Percentiles rank a stretch among this genome's conserved stretches.
phyloP scores from a whole-genome alignment of 176 grass and related monocot genomes.

The Elaeis guineensis region DNA sequence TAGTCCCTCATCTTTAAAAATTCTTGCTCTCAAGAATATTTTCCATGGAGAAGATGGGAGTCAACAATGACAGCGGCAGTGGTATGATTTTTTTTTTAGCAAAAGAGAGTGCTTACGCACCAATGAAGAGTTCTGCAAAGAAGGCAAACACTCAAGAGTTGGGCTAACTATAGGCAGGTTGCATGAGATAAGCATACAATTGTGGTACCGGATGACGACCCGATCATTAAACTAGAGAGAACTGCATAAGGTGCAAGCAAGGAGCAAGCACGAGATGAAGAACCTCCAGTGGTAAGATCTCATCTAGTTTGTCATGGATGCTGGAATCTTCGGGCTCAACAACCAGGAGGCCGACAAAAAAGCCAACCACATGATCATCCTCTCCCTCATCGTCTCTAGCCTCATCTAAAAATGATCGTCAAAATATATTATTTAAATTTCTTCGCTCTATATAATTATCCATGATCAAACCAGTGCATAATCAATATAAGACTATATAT shows the following conservation, averaged over 20 bases:
- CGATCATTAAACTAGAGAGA: slow-evolving; percentile 43
- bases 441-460: too few species aligned
- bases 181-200: slow-evolving; percentile 26
- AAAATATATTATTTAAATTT: too few species aligned
- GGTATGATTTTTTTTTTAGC: too few species aligned
- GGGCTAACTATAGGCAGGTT: slow-evolving; percentile 30
- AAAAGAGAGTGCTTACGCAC: too few species aligned
- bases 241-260: slow-evolving; percentile 43
- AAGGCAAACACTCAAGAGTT: too few species aligned
- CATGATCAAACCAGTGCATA: too few species aligned
- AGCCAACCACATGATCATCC: slow-evolving; percentile 53
- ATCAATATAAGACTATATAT: too few species aligned
- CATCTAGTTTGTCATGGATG: slow-evolving; percentile 62
- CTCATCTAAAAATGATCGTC: too few species aligned
- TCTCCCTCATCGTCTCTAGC: slow-evolving; percentile 61
- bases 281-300: slow-evolving; percentile 71
- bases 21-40: neutral
- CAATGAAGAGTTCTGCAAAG: too few species aligned
- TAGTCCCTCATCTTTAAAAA: too few species aligned
- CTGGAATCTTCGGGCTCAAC: slow-evolving; percentile 67
- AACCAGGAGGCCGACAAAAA: slow-evolving; percentile 39
- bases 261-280: slow-evolving; percentile 52
- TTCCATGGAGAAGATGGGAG: neutral
- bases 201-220: neutral
- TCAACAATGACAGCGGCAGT: neutral